Conservation (phyloP, 2,329 filamentous ascomycete species). For the Monilinia polystroma region DNA sequence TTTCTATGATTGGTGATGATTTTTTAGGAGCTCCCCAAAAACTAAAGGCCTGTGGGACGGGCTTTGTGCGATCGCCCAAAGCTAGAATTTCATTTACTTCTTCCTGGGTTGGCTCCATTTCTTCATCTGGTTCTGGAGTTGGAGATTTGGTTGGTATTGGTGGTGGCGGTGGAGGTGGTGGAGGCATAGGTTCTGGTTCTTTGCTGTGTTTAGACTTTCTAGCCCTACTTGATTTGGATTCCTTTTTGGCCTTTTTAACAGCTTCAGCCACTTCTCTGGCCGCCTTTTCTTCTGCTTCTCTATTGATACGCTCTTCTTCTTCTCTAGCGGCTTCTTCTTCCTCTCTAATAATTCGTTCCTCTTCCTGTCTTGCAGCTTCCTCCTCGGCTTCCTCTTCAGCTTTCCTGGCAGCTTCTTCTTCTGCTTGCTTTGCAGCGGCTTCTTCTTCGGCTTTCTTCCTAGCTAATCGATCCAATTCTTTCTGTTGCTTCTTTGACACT, state of each 20-base stretch:
- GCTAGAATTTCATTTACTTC: constrained; percentile 35
- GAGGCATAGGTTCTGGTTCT: constrained; percentile 30
- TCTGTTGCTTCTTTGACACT: constrained; percentile 51
- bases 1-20: constrained; percentile 24
- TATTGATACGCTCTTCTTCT: constrained; percentile 40
- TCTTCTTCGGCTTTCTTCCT: constrained; percentile 50
- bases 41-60: constrained; percentile 46
- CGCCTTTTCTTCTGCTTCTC: constrained; percentile 43
- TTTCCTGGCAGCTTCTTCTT: constrained; percentile 44
- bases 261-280: constrained; percentile 40
- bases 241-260: constrained; percentile 38
- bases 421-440: constrained; percentile 45
- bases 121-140: constrained; percentile 17
- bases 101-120: constrained; percentile 41
- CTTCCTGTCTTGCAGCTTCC: constrained; percentile 43
- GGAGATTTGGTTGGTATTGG: constrained; percentile 15
- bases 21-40: constrained; percentile 58
- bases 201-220: constrained; percentile 37
- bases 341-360: constrained; percentile 40
- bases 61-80: constrained; percentile 15
- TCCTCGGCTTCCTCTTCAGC: constrained; percentile 46
- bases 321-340: constrained; percentile 44
- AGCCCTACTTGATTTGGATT: constrained; percentile 43
- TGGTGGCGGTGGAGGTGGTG: constrained; percentile 10
- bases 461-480: constrained; percentile 46